These are phyloP conservation scores for Aspergillus tanneri DNA, from an alignment of 2,329 filamentous ascomycete genomes.

Conservation along the genomic window DNA sequence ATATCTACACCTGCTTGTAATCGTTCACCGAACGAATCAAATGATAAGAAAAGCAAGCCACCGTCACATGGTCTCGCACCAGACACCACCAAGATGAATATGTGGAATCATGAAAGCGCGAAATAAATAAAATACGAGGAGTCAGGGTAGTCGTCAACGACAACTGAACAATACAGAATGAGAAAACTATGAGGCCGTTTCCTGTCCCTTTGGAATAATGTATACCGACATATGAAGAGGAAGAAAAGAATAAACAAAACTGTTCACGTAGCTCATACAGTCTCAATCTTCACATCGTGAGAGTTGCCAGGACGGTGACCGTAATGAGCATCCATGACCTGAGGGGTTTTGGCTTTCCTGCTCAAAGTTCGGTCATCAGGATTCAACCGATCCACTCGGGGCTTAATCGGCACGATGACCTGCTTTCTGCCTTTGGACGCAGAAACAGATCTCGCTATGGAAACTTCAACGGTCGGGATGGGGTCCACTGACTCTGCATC, in stretches of 20 bases:
- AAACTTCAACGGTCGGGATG: conserved; percentile 33
- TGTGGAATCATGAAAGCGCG: not conserved
- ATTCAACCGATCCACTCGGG: conserved; percentile 24
- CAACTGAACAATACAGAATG: not conserved
- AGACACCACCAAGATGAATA: not conserved
- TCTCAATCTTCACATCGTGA: conserved; percentile 35
- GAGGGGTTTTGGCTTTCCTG: conserved; percentile 28
- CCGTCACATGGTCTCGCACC: not conserved
- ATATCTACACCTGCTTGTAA: no score
- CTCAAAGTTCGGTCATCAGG: conserved; percentile 32
- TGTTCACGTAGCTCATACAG: conserved; percentile 12
- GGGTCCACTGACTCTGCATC: conserved; percentile 9
- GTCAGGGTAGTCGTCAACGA: not conserved
- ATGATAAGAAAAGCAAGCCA: not conserved
- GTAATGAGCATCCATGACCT: conserved; percentile 28
- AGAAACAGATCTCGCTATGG: conserved; percentile 41
- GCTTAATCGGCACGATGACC: conserved; percentile 37
- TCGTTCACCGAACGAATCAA: not conserved
- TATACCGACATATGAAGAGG: conserved; percentile 1
- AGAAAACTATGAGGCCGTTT: conserved; percentile 3
- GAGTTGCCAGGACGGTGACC: conserved; percentile 35
- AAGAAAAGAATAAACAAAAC: conserved; percentile 3
- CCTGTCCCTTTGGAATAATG: conserved; percentile 2
- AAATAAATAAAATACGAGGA: not conserved
- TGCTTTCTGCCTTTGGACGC: conserved; percentile 37